Evolutionary conservation across 202 grass and related monocot species (phyloP), one percentile per base, ranked within the genome.

Genomic region (Zoysia matrella): DNA sequence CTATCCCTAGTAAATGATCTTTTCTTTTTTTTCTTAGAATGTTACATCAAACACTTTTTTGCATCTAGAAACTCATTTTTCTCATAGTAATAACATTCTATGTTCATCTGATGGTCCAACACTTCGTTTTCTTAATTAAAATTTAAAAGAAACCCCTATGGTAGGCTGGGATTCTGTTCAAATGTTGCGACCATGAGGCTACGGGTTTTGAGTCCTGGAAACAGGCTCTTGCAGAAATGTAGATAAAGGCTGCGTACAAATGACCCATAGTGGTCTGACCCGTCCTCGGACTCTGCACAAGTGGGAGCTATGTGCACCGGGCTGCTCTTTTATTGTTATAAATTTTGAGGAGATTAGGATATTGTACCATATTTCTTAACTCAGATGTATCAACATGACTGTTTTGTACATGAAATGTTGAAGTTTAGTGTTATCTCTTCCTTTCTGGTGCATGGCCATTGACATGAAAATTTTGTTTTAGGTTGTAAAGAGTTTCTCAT

Each of bases 401-500:
- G 4, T 57, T 57, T 57, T 57, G n/a, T 57, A 57, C 54, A n/a
- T 57, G 14, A 57, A n/a, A n/a, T 57, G 14, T n/a, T 57, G 49
- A 9, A 51, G 49, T 9, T 9, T 51, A 14, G 30, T 46, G 4
- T 46, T 67, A 3, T 48, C 55, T 18, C 15, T 18, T 58, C 55
- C 55, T 58, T 82, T 56, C 67, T 64, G 48, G 43, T 51, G 65
- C n/a, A 60, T 47, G 50, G 1, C 81, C 67, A 75, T 71, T 83
- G 52, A 54, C 43, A 70, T 69, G 47, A 67, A 63, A 78, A 65
- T 52, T 48, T 60, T 86, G 1, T 88, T 90, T 67, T 52, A 98
- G 93, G 96, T 94, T 82, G 89, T 99, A 78, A 99, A 99, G 79
- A 96, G 87, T 80, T 99, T 94, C 84, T 99, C 96, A 42, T 99